Percentiles rank a stretch among this genome's conserved stretches.
These are phyloP conservation scores for Neurospora sp. DNA, from an alignment of 495 filamentous ascomycete genomes.

Conservation along the genomic window DNA sequence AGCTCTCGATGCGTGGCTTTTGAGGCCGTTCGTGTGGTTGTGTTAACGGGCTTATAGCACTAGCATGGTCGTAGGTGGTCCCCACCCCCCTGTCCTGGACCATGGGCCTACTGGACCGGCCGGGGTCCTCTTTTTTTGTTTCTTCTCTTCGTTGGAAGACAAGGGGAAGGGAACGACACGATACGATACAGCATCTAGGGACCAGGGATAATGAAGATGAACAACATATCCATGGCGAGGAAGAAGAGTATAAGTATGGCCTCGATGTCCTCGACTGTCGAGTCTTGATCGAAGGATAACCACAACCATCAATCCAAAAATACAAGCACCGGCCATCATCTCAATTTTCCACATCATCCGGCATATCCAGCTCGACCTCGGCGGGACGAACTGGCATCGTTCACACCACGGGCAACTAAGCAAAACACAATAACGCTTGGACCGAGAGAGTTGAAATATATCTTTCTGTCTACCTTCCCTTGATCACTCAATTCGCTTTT, in stretches of 20 bases:
- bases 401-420: neutral
- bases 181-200: neutral
- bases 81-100: neutral
- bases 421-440: neutral
- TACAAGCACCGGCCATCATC: neutral
- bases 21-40: neutral
- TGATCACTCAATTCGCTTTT: neutral
- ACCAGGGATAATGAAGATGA: neutral
- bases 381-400: neutral
- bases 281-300: neutral
- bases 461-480: neutral
- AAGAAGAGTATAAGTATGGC: slow-evolving; percentile 15
- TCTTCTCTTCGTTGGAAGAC: neutral
- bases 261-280: slow-evolving; percentile 6
- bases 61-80: neutral
- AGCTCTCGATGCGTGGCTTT: neutral
- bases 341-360: neutral
- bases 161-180: neutral
- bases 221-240: neutral
- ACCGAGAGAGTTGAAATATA: neutral
- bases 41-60: neutral
- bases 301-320: neutral
- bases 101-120: neutral
- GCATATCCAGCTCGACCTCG: neutral
- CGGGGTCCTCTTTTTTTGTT: neutral